Evolutionary conservation across 2,329 filamentous ascomycete species (phyloP).

Genomic region (Neofusicoccum cordaticola): DNA sequence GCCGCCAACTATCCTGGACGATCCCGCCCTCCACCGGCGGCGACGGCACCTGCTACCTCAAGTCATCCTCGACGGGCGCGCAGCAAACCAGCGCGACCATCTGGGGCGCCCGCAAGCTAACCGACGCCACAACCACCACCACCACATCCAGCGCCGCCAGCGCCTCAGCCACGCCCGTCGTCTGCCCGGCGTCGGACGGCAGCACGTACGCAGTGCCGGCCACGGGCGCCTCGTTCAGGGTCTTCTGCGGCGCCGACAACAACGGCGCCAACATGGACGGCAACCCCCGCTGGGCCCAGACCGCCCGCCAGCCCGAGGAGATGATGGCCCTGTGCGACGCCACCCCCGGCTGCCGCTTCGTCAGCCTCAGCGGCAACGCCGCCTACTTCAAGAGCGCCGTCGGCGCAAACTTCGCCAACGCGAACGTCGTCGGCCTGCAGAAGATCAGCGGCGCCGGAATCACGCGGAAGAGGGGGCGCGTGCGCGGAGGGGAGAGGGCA

Average conservation of each 20-base stretch:
- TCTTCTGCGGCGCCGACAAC: not conserved
- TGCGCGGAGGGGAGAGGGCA: too few relatives aligned
- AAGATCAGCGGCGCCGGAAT: not conserved
- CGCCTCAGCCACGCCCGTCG: not conserved
- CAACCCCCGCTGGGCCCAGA: conserved; percentile 3
- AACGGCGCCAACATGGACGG: conserved; percentile 5
- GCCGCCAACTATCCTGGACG: conserved; percentile 25
- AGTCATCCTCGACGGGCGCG: not conserved
- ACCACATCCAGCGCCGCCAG: not conserved
- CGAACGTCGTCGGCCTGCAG: not conserved
- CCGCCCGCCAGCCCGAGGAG: not conserved
- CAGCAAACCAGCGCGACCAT: not conserved
- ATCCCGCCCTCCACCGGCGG: not conserved
- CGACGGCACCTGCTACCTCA: conserved; percentile 12
- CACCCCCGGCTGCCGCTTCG: not conserved
- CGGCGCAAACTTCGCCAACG: not conserved
- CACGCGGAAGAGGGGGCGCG: not conserved
- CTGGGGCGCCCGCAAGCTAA: conserved; percentile 9
- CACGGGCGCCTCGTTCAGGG: not conserved
- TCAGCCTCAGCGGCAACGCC: not conserved
- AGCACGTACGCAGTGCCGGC: not conserved
- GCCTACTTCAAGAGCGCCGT: not conserved
- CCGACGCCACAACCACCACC: not conserved
- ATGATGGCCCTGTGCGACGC: not conserved
- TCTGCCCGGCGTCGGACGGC: not conserved